Evolutionary conservation across 768 basidiomycete species (phyloP).

Genomic region (Boletus tylopilopsis): DNA sequence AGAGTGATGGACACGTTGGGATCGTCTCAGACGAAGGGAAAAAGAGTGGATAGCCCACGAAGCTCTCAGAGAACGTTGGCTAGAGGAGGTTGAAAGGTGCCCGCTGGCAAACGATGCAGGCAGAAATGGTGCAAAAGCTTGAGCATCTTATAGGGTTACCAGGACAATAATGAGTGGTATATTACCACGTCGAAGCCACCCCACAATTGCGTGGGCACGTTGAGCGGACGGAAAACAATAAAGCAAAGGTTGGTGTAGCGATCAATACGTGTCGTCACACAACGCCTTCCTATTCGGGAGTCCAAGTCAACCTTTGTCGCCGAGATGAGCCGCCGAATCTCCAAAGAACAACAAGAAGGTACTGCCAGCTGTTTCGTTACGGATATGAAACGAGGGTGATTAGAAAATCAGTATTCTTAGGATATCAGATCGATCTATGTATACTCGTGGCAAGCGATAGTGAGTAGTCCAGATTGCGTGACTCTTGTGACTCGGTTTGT

Average conservation of each 20-base stretch:
- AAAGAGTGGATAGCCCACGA: conserved; percentile 24
- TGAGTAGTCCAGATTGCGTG: no score
- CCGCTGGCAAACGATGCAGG: neutral
- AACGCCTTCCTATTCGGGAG: conserved; percentile 22
- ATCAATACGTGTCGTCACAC: conserved; percentile 5
- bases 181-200: neutral
- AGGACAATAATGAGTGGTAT: conserved; percentile 14
- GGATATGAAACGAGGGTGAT: no score
- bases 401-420: no score
- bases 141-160: conserved; percentile 17
- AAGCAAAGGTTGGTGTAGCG: conserved; percentile 12
- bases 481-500: no score
- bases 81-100: no score
- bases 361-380: no score
- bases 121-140: neutral
- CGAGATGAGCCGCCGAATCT: neutral
- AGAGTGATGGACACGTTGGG: neutral
- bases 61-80: conserved; percentile 23
- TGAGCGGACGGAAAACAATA: conserved; percentile 11
- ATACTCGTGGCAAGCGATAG: no score
- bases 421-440: no score
- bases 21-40: conserved; percentile 28
- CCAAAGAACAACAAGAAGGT: neutral
- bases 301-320: no score
- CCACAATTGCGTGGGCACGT: neutral